Conservation (phyloP, 2,329 filamentous ascomycete species). For the Lasiodiplodia theobromae region DNA sequence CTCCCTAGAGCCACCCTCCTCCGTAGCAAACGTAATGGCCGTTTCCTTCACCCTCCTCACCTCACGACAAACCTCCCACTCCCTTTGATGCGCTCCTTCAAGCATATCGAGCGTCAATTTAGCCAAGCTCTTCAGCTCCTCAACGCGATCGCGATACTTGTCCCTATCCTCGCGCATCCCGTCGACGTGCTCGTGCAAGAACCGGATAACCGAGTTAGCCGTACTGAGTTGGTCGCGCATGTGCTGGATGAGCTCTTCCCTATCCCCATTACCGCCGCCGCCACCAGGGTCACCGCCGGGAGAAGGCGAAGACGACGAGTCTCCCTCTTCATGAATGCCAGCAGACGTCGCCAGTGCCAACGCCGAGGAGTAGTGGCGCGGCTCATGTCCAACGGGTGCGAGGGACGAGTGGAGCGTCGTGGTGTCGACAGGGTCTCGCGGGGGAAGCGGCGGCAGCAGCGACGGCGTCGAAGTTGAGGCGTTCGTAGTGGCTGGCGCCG, state of each 20-base stretch:
- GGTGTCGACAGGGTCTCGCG: slow-evolving; percentile 5
- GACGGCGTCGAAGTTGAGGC: background rate
- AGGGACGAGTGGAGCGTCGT: slow-evolving; percentile 6
- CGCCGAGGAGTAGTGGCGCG: slow-evolving; percentile 1
- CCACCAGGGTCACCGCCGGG: background rate
- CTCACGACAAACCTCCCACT: slow-evolving; percentile 26
- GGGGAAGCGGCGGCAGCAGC: background rate
- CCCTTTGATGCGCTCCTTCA: slow-evolving; percentile 15
- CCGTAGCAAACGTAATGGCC: background rate
- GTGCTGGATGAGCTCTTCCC: slow-evolving; percentile 12
- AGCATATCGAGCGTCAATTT: slow-evolving; percentile 23
- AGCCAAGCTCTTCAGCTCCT: slow-evolving; percentile 27
- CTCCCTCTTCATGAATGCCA: slow-evolving; percentile 1
- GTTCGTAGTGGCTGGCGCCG: background rate
- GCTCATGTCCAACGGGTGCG: background rate
- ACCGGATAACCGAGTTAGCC: slow-evolving; percentile 26
- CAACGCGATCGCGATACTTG: slow-evolving; percentile 12
- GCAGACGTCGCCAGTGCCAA: background rate
- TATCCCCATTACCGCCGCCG: background rate
- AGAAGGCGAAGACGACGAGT: background rate
- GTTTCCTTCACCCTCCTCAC: slow-evolving; percentile 7
- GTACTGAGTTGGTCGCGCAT: slow-evolving; percentile 25
- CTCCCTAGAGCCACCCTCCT: background rate
- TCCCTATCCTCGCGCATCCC: slow-evolving; percentile 22
- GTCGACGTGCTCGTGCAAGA: slow-evolving; percentile 29